Conservation (phyloP, 2,329 filamentous ascomycete genomes). For the Penicillium paneum region DNA sequence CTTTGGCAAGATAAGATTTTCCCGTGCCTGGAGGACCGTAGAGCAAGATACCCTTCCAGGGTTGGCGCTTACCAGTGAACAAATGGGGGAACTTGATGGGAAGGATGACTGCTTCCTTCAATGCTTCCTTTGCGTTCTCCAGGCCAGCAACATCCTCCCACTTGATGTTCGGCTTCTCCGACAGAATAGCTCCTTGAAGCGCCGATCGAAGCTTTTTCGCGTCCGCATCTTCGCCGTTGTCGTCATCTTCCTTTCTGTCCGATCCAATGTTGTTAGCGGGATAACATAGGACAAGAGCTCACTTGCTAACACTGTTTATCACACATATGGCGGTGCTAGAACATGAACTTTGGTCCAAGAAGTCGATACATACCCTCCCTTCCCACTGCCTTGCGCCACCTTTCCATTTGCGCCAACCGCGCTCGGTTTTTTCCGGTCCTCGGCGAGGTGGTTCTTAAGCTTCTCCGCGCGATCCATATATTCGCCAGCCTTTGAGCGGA, state of each 20-base stretch:
- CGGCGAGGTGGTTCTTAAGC: conserved; percentile 82
- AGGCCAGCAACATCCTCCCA: conserved; percentile 98
- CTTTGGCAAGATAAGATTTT: conserved; percentile 96
- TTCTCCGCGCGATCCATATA: conserved; percentile 99
- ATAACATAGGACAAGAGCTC: not conserved
- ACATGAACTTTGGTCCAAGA: not conserved
- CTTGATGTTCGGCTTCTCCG: conserved; percentile 91
- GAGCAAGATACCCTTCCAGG: conserved; percentile 95
- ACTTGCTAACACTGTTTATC: not conserved
- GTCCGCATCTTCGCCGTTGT: conserved; percentile 73
- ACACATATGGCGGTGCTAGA: not conserved
- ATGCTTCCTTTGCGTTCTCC: conserved; percentile 88
- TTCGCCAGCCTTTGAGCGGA: conserved; percentile 87
- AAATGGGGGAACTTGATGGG: conserved; percentile 98
- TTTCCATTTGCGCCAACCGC: conserved; percentile 53
- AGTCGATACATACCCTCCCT: conserved; percentile 50
- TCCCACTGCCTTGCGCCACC: conserved; percentile 50
- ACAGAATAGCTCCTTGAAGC: conserved; percentile 84
- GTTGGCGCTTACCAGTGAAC: conserved; percentile 92
- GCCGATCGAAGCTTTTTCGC: conserved; percentile 93
- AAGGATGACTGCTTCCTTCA: conserved; percentile 96
- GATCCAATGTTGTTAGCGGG: conserved; percentile 6
- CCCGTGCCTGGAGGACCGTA: conserved; percentile 96
- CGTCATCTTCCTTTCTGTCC: conserved; percentile 54
- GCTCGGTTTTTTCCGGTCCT: conserved; percentile 51